Evolutionary conservation across 2,329 filamentous ascomycete genomes (phyloP).

Genomic region (Sphaerostilbella broomeana): DNA sequence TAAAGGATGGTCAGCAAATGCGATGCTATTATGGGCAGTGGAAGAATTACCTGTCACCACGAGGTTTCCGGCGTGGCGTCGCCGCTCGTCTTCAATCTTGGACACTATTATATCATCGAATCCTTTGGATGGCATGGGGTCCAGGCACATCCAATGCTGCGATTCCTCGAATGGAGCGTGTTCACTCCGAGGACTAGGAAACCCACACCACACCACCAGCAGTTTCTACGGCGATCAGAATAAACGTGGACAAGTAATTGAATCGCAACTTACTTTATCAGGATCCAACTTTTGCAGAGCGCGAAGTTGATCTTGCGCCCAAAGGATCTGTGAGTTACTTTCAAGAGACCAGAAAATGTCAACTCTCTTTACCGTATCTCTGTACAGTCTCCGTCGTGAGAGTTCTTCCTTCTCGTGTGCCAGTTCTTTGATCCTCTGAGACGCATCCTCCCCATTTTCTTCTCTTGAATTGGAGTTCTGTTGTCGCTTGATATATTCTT

Average conservation of each 20-base stretch:
- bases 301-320: slow-evolving; percentile 2
- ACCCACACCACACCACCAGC: slow-evolving; percentile 8
- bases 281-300: slow-evolving; percentile 4
- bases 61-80: slow-evolving; percentile 1
- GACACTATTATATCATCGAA: slow-evolving; percentile 4
- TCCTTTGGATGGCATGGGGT: neutral
- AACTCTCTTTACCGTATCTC: slow-evolving; percentile 8
- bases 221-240: slow-evolving; percentile 6
- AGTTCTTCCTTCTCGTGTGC: neutral
- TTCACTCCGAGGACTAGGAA: neutral
- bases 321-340: slow-evolving; percentile 6
- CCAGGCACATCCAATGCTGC: slow-evolving; percentile 4
- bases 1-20: neutral
- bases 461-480: no score
- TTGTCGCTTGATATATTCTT: no score
- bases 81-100: slow-evolving; percentile 5
- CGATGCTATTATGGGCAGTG: no score
- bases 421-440: no score
- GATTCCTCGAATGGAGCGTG: slow-evolving; percentile 8
- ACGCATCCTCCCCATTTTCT: no score
- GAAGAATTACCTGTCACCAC: slow-evolving; percentile 3
- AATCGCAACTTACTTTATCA: slow-evolving; percentile 1
- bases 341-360: slow-evolving; percentile 11
- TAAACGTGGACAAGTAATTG: neutral
- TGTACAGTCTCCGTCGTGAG: neutral